phyloP scores from a whole-genome alignment of 2,329 filamentous ascomycete species.

The Esteya vermicola region DNA sequence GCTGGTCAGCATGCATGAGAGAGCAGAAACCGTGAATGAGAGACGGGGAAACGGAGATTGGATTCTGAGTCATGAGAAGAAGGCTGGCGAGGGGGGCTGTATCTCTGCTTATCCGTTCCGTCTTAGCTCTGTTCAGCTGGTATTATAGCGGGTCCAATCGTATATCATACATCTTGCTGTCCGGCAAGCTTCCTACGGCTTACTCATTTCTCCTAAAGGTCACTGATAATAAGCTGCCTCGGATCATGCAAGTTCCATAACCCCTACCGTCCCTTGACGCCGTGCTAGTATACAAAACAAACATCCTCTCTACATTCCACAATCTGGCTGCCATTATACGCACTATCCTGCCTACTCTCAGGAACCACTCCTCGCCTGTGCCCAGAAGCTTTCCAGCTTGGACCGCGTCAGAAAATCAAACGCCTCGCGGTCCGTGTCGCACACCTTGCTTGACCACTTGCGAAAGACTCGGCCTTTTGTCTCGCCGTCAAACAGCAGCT shows the following conservation, averaged over 20 bases:
- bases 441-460: constrained; percentile 81
- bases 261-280: constrained; percentile 1
- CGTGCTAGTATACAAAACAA: neutral
- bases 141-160: too few species aligned
- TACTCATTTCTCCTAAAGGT: too few species aligned
- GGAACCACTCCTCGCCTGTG: constrained; percentile 31
- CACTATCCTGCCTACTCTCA: neutral
- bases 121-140: too few species aligned
- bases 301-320: neutral
- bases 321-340: neutral
- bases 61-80: too few species aligned
- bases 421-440: constrained; percentile 82
- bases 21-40: neutral
- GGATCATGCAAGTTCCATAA: neutral
- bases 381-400: constrained; percentile 96
- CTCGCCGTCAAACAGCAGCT: constrained; percentile 82
- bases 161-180: too few species aligned
- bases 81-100: too few species aligned
- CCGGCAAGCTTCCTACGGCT: too few species aligned
- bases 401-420: constrained; percentile 63
- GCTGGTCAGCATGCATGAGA: neutral
- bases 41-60: too few species aligned
- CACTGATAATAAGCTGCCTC: too few species aligned
- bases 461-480: constrained; percentile 67
- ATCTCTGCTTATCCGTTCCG: too few species aligned